Evolutionary conservation across 1,284 basidiomycete genomes (phyloP).

Genomic region (Veloporphyrellus conicus): DNA sequence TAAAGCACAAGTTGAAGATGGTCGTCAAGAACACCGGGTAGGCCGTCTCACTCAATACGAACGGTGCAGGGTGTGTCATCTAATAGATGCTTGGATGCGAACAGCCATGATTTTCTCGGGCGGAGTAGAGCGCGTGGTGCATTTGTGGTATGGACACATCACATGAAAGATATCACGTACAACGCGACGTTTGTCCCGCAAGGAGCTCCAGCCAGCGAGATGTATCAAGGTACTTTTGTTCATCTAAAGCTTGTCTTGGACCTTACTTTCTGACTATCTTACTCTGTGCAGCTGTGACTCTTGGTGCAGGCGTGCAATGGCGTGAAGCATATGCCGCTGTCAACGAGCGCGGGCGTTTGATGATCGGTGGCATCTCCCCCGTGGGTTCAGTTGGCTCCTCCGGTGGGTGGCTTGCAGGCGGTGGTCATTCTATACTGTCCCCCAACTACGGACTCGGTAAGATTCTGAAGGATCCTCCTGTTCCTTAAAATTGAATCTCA

Average conservation of each 20-base stretch:
- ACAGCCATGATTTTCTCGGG: not conserved
- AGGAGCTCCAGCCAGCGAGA: not conserved
- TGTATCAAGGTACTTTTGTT: no score
- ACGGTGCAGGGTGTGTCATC: no score
- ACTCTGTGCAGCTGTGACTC: not conserved
- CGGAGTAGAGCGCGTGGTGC: no score
- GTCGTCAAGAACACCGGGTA: not conserved
- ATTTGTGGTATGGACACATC: no score
- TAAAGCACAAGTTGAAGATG: not conserved
- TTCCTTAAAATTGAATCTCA: not conserved
- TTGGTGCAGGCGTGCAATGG: not conserved
- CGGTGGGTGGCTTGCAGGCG: not conserved
- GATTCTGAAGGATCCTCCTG: not conserved
- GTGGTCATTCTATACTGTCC: not conserved
- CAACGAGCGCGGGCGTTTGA: not conserved
- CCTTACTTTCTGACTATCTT: no score
- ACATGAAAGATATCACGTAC: no score
- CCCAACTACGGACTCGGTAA: no score
- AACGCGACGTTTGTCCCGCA: no score
- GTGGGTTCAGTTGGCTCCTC: not conserved
- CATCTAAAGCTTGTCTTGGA: no score
- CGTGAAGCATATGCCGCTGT: not conserved
- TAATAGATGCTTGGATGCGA: no score
- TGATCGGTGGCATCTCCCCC: not conserved
- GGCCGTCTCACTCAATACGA: no score